Evolutionary conservation across 306 rosid species (phyloP), one percentile per base, ranked within the genome.

Genomic region (Herpetospermum pedunculosum): DNA sequence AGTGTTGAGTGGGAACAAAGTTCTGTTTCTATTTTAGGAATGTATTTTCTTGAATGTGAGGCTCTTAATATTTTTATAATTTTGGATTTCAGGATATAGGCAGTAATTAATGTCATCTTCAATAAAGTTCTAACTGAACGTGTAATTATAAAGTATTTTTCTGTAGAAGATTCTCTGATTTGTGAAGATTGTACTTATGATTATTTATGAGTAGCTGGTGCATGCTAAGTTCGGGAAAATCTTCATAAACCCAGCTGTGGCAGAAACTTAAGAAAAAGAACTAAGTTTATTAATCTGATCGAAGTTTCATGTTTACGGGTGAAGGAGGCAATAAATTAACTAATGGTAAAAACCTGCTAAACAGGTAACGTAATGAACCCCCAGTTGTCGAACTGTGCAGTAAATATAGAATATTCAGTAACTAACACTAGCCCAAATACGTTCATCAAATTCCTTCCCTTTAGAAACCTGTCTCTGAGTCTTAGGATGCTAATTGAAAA

Each of bases 1-100:
- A 81, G 79, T 79, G 52, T 64, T 64, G 40, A 37, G 49, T 64
- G 15, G 48, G 30, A 62, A 37, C 28, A 62, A n/a, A 34, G 49
- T 38, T 65, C 3, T 12, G 35, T 40, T 41, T 38, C 34, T 37
- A 23, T 40, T 0, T 41, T 40, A 43, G 55, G 58, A 70, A 28
- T 46, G 3, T 38, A 4, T 21, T 38, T 41, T 41, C 29, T 67
- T 67, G 32, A 21, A 67, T 41, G 2, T 67, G 71, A 64, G 71
- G 71, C n/a, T 21, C 5, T 19, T 37, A 37, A 18, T 37, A 37
- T 19, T 64, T 64, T 4, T 38, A 38, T 64, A 64, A 64, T 64
- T 19, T 64, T 38, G 32, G 28, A 64, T 38, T 38, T n/a, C 49
- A 64, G n/a, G n/a, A 63, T 63, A 18, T 63, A 38, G 71, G 49